A percentile compares a stretch with the other conserved stretches of the same genome.
Evolutionary conservation across 2,329 filamentous ascomycete genomes (phyloP).

Genomic region (Beauveria pseudobassiana): DNA sequence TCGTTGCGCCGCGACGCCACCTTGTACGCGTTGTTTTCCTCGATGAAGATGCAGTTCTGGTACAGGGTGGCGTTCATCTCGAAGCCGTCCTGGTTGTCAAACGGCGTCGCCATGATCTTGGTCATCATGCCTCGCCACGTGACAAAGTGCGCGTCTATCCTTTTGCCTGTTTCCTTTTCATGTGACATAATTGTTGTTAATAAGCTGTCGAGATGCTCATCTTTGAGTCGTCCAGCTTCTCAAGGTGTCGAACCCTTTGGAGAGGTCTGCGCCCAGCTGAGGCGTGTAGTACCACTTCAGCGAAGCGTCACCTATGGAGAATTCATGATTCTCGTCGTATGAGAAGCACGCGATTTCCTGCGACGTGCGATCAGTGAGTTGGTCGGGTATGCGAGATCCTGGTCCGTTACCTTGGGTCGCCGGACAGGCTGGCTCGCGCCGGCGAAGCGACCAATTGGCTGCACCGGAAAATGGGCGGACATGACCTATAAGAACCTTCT

Average conservation of each 20-base stretch:
- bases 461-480: slow-evolving; percentile 48
- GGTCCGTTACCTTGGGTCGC: slow-evolving; percentile 57
- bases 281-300: slow-evolving; percentile 85
- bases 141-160: slow-evolving; percentile 69
- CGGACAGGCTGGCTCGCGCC: slow-evolving; percentile 64
- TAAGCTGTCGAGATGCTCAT: slow-evolving; percentile 82
- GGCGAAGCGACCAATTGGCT: slow-evolving; percentile 62
- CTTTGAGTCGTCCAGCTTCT: slow-evolving; percentile 72
- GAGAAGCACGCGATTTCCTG: slow-evolving; percentile 92
- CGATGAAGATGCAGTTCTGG: slow-evolving; percentile 72
- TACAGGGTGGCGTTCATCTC: slow-evolving; percentile 94
- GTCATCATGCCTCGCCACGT: slow-evolving; percentile 99
- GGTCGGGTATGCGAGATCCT: neutral
- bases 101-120: slow-evolving; percentile 86
- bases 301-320: slow-evolving; percentile 69
- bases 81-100: slow-evolving; percentile 76
- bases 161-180: slow-evolving; percentile 61
- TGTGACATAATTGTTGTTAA: slow-evolving; percentile 66
- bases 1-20: slow-evolving; percentile 53
- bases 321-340: slow-evolving; percentile 76
- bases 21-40: slow-evolving; percentile 78
- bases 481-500: neutral
- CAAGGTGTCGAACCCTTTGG: slow-evolving; percentile 69
- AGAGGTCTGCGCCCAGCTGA: slow-evolving; percentile 63
- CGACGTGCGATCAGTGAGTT: neutral